A percentile compares a stretch with the other conserved stretches of the same genome.
phyloP scores from a whole-genome alignment of 2,329 filamentous ascomycete genomes.

The Neurospora sp. region DNA sequence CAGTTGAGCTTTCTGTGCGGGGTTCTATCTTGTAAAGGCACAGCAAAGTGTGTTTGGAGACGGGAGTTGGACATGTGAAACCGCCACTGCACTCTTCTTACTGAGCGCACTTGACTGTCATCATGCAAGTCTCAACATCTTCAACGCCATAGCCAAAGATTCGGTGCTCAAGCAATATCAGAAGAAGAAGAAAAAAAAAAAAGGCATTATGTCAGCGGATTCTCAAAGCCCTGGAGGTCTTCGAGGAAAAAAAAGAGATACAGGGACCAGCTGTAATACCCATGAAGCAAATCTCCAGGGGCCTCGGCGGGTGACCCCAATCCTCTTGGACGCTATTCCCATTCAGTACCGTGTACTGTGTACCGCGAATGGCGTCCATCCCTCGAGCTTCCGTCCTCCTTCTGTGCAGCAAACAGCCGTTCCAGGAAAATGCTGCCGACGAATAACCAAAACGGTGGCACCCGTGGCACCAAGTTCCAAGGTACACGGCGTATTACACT shows the following conservation, averaged over 20 bases:
- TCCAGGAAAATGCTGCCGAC: background rate
- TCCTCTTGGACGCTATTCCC: background rate
- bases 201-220: background rate
- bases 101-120: background rate
- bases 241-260: background rate
- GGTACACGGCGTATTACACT: background rate
- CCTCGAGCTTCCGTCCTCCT: conserved; percentile 1
- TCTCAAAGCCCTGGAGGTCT: background rate
- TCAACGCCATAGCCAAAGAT: background rate
- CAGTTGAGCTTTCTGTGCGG: background rate
- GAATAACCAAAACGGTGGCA: background rate
- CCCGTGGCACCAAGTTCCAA: background rate
- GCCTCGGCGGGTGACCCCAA: conserved; percentile 2
- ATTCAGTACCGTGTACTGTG: background rate
- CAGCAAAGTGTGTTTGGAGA: background rate
- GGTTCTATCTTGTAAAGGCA: background rate
- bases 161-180: background rate
- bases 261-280: background rate
- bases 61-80: background rate
- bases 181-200: background rate
- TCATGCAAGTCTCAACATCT: background rate
- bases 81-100: background rate
- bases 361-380: background rate
- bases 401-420: conserved; percentile 1
- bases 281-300: conserved; percentile 10